These are phyloP conservation scores for Bruguiera parviflora DNA, from an alignment of 345 rosid species.

Conservation along the genomic window DNA sequence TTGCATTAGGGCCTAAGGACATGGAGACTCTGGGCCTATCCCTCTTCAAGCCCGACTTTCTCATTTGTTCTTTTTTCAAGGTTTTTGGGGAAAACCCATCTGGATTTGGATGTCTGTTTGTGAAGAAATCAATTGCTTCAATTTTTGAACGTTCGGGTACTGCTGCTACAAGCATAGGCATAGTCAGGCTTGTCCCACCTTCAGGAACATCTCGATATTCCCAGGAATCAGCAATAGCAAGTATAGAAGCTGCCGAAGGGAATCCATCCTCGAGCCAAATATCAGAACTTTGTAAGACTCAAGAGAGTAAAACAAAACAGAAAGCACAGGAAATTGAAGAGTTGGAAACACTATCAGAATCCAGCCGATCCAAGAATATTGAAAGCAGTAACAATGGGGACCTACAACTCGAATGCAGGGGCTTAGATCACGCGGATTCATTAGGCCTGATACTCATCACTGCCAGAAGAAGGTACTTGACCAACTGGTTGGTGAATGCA, in stretches of 20 bases:
- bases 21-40: conserved; percentile 92
- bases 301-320: conserved; percentile 7
- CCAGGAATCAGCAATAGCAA: conserved; percentile 5
- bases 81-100: conserved; percentile 68
- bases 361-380: not conserved
- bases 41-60: conserved; percentile 72
- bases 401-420: conserved; percentile 42
- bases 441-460: conserved; percentile 59
- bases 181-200: conserved; percentile 35
- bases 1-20: conserved; percentile 65
- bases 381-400: not conserved
- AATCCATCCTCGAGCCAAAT: not conserved
- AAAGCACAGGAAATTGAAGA: conserved; percentile 34
- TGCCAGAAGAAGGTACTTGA: conserved; percentile 52
- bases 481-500: conserved; percentile 73
- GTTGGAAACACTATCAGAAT: conserved; percentile 19
- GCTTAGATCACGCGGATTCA: conserved; percentile 72
- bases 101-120: conserved; percentile 72
- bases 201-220: conserved; percentile 7
- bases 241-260: conserved; percentile 4
- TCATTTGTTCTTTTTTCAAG: conserved; percentile 70
- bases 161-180: conserved; percentile 27
- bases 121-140: conserved; percentile 52
- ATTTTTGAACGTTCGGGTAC: conserved; percentile 34
- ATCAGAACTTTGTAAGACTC: conserved; percentile 19